These are phyloP conservation scores for Jaminaea rosea DNA, from an alignment of 1,284 basidiomycete genomes.

Conservation along the genomic window DNA sequence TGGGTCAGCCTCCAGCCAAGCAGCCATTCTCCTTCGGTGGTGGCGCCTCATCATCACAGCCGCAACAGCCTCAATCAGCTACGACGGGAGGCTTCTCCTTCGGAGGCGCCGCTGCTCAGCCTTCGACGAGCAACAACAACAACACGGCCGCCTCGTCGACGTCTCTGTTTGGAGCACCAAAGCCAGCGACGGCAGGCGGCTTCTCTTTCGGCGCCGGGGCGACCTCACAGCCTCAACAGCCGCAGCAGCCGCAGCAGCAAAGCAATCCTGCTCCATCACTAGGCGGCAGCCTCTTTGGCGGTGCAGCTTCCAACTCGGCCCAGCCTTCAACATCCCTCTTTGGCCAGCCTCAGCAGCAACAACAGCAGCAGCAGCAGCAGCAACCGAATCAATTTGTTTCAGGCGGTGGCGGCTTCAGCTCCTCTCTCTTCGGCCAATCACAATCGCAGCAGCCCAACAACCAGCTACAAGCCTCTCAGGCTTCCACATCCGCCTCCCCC, in stretches of 20 bases:
- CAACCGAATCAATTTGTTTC: constrained; percentile 6
- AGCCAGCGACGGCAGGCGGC: not conserved
- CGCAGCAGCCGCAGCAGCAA: constrained; percentile 6
- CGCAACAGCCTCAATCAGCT: not conserved
- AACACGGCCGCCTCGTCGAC: too few species aligned
- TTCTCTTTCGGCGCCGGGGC: constrained; percentile 2
- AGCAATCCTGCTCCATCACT: constrained; percentile 12
- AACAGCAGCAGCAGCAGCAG: constrained; percentile 7
- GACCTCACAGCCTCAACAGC: constrained; percentile 15
- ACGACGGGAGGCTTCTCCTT: constrained; percentile 5
- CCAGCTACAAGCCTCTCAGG: not conserved
- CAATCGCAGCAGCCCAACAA: constrained; percentile 9
- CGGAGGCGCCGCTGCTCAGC: constrained; percentile 4
- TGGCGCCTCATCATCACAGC: not conserved
- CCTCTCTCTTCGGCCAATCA: not conserved
- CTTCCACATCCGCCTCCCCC: constrained; percentile 12
- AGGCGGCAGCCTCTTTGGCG: constrained; percentile 13
- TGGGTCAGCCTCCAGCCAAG: not conserved
- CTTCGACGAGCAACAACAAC: constrained; percentile 3
- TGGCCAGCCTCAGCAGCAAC: constrained; percentile 7
- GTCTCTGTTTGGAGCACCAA: too few species aligned
- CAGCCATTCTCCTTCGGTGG: constrained; percentile 4
- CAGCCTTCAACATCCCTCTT: not conserved
- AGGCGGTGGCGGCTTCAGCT: not conserved
- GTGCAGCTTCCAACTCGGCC: not conserved